phyloP scores from a whole-genome alignment of 1,284 basidiomycete genomes.

The Schizophyllum amplum region DNA sequence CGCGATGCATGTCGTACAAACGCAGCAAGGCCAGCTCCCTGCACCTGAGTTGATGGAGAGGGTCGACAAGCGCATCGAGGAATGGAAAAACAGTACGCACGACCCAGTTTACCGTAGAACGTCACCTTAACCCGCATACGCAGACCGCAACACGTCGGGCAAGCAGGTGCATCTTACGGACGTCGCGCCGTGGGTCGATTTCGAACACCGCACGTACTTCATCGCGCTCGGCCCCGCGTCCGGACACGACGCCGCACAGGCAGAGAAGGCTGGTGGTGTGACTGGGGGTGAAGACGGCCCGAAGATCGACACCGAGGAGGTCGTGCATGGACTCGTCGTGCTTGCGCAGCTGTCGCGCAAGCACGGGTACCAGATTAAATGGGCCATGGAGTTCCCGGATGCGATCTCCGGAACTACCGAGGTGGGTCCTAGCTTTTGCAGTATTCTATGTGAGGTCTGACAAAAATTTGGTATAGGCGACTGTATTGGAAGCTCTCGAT shows the following conservation, averaged over 20 bases:
- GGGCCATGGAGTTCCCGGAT: conserved; percentile 47
- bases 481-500: conserved; percentile 39
- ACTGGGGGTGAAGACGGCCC: background rate
- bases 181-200: conserved; percentile 39
- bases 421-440: background rate
- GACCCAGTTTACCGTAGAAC: conserved; percentile 48
- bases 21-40: background rate
- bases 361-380: conserved; percentile 52
- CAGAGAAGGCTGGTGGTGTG: background rate
- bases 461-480: conserved; percentile 6
- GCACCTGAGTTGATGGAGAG: background rate
- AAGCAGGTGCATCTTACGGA: background rate
- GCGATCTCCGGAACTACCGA: conserved; percentile 8
- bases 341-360: conserved; percentile 42
- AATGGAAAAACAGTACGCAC: conserved; percentile 36
- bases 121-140: too few species aligned
- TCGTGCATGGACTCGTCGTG: conserved; percentile 43
- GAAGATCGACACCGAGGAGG: conserved; percentile 18
- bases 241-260: background rate
- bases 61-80: conserved; percentile 18
- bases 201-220: conserved; percentile 44
- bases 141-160: background rate
- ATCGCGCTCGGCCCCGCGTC: conserved; percentile 20
- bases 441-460: background rate
- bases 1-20: background rate